A percentile compares a stretch with the other conserved stretches of the same genome.
Evolutionary conservation across 257 asterid species (phyloP).

Genomic region (Solanum corneliomulleri): DNA sequence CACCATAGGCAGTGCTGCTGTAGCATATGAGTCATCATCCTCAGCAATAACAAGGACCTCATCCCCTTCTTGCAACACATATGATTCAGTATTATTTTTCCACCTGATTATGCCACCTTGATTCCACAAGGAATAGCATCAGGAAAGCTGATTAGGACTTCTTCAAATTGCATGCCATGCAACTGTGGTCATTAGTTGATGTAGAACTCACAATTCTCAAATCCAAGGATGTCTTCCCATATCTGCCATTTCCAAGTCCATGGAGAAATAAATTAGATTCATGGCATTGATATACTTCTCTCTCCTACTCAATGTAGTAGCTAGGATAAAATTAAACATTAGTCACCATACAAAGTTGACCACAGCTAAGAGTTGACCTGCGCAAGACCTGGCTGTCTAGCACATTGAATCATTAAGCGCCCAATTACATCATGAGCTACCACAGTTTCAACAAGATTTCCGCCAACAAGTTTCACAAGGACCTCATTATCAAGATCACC

Average conservation of each 20-base stretch:
- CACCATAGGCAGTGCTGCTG: conserved; percentile 69
- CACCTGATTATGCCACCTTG: conserved; percentile 68
- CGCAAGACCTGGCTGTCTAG: conserved; percentile 96
- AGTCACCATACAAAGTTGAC: not conserved
- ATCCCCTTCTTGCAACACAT: conserved; percentile 77
- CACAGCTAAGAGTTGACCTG: conserved; percentile 43
- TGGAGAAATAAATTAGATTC: not conserved
- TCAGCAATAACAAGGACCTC: conserved; percentile 90
- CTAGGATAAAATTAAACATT: not conserved
- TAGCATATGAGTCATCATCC: conserved; percentile 82
- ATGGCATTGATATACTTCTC: not conserved
- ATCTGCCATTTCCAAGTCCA: conserved; percentile 37
- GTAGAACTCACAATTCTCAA: conserved; percentile 87
- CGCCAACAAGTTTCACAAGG: conserved; percentile 85
- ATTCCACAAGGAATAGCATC: conserved; percentile 93
- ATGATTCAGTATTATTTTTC: conserved; percentile 69
- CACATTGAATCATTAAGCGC: conserved; percentile 90
- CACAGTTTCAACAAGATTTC: conserved; percentile 86
- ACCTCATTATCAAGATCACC: conserved; percentile 91
- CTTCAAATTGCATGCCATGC: conserved; percentile 80
- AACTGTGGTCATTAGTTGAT: conserved; percentile 75
- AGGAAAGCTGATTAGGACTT: conserved; percentile 76
- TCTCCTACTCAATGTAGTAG: not conserved
- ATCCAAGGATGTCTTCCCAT: conserved; percentile 96
- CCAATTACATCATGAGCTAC: conserved; percentile 95